phyloP scores from a whole-genome alignment of 2,329 filamentous ascomycete species.

The Phyllachora maydis region DNA sequence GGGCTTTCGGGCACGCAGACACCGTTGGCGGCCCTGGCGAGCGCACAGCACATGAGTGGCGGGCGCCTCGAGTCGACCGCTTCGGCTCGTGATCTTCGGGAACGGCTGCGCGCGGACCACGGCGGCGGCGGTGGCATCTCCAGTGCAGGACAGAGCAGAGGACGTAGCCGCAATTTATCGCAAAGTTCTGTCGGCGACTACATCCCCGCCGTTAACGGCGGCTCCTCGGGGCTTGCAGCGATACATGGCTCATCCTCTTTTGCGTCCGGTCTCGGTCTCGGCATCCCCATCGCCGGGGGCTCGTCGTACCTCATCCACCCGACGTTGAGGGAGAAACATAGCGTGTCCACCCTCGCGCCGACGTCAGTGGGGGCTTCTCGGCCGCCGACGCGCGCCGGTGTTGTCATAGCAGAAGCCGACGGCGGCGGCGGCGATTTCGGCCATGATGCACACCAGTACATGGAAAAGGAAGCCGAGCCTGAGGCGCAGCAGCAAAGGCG shows the following conservation, averaged over 20 bases:
- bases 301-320: too few species aligned
- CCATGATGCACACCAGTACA: too few species aligned
- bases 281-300: constrained; percentile 5
- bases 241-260: constrained; percentile 2
- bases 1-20: constrained; percentile 59
- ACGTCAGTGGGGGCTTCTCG: constrained; percentile 30
- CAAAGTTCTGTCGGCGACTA: constrained; percentile 10
- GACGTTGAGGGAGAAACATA: constrained; percentile 33
- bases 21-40: constrained; percentile 59
- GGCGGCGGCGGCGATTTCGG: constrained; percentile 17
- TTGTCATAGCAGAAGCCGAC: constrained; percentile 12
- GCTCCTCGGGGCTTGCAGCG: constrained; percentile 7
- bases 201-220: constrained; percentile 1
- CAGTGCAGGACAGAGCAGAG: too few species aligned
- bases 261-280: constrained; percentile 2
- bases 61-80: constrained; percentile 7
- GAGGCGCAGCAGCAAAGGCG: constrained; percentile 8
- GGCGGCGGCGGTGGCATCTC: too few species aligned
- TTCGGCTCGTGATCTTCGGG: too few species aligned
- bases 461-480: constrained; percentile 1
- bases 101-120: constrained; percentile 7
- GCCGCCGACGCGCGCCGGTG: constrained; percentile 33
- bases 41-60: constrained; percentile 30
- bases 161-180: constrained; percentile 10
- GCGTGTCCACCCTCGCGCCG: constrained; percentile 39